Evolutionary conservation across 306 rosid species (phyloP), one percentile per base, ranked within the genome.

Genomic region (Gastrolobium bilobum): DNA sequence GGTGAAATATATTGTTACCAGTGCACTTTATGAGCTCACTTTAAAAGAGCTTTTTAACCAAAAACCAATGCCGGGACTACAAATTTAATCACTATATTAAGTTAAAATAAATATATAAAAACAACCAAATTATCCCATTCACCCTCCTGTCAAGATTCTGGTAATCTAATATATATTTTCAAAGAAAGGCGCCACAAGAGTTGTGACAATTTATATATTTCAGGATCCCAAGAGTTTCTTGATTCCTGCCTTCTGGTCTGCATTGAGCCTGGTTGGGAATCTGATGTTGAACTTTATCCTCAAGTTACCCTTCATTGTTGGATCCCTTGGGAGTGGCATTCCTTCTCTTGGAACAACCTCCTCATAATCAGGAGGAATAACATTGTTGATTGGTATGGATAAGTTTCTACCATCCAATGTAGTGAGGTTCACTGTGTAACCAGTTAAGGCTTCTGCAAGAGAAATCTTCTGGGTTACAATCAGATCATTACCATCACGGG

Each of bases 221-320:
- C 65, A 79, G 10, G 60, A 43, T 67, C 84, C 82, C 81, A 90
- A 48, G 62, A 90, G 83, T 83, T 85, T 88, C 88, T 83, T 90
- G 44, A 88, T 72, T 71, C 92, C 90, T 7, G 85, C 56, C 80
- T 90, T 90, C 89, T 90, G 90, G 56, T 90, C 92, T 0, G 84
- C 2, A 3, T 81, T 78, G 75, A 89, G 86, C 75, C 89, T 71
- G 7, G 85, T 47, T 2, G 93, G 93, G 77, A 89, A 89, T 64
- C 83, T 87, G 79, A 89, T 62, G 78, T 81, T 85, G 82, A 87
- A 89, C 75, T 85, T 89, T 1, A 89, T 83, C 73, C 88, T 85
- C 48, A 89, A 56, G 80, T 80, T 89, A 4, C 93, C 93, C 38
- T 70, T 89, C 76, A 78, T 84, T 5, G 89, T 67, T 42, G 89